A percentile compares a stretch with the other conserved stretches of the same genome.
phyloP scores from a whole-genome alignment of 2,329 filamentous ascomycete genomes.

The Aspergillus quadricinctus region DNA sequence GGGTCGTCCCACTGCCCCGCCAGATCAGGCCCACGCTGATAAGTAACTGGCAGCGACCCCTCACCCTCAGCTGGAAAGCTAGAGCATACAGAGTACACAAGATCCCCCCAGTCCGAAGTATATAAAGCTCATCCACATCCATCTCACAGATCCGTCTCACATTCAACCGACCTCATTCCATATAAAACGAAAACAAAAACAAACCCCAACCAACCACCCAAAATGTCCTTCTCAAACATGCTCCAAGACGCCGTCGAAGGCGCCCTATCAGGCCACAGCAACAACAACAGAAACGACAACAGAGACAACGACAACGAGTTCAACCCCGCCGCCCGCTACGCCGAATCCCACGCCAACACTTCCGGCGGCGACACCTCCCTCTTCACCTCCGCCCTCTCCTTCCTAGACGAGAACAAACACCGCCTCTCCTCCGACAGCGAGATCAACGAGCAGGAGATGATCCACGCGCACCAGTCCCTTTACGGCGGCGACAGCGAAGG shows the following conservation, averaged over 20 bases:
- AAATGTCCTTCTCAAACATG: conserved; percentile 21
- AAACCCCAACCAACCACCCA: background rate
- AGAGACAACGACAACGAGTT: conserved; percentile 43
- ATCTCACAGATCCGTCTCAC: background rate
- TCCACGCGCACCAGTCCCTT: conserved; percentile 70
- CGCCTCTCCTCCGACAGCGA: conserved; percentile 45
- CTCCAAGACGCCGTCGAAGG: conserved; percentile 12
- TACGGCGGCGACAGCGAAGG: conserved; percentile 52
- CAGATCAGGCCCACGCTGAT: background rate
- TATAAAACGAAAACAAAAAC: background rate
- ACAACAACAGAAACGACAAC: background rate
- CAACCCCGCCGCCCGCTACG: conserved; percentile 52
- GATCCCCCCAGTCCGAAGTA: background rate
- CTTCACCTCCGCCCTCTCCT: conserved; percentile 54
- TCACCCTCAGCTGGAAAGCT: too few relatives aligned
- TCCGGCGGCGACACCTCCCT: conserved; percentile 48
- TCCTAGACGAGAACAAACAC: conserved; percentile 47
- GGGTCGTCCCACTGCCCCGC: background rate
- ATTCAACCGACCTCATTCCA: background rate
- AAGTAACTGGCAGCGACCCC: background rate
- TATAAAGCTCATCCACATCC: background rate
- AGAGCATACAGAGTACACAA: background rate
- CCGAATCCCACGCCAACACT: conserved; percentile 50
- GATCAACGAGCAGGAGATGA: conserved; percentile 62
- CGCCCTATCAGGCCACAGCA: conserved; percentile 1